Conservation (phyloP, 148 eudicot species). For the Polygonum aviculare region DNA sequence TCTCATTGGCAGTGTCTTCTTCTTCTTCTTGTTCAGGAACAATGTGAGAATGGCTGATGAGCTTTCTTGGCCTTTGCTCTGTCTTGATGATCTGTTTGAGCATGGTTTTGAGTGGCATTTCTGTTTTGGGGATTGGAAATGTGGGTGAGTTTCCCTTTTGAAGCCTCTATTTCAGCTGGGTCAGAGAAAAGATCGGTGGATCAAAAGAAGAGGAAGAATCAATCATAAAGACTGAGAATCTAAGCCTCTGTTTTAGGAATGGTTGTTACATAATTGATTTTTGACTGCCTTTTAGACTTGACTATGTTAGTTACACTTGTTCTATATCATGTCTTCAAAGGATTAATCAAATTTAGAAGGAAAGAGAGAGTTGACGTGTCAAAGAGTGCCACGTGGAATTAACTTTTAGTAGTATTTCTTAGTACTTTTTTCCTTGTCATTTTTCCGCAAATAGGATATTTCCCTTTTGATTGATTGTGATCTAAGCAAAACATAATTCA, state of each 20-base stretch:
- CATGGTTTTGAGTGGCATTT: constrained; percentile 27
- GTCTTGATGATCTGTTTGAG: constrained; percentile 17
- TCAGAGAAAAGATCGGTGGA: not conserved
- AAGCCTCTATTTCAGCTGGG: not conserved
- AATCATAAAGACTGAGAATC: not conserved
- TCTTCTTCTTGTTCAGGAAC: constrained; percentile 20
- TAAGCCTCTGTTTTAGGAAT: not conserved
- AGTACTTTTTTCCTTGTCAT: no score
- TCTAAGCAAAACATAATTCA: not conserved
- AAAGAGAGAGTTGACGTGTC: not conserved
- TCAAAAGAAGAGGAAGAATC: not conserved
- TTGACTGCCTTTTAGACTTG: not conserved
- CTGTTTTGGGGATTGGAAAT: not conserved
- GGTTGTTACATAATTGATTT: not conserved
- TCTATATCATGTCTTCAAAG: no score
- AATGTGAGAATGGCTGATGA: constrained; percentile 24
- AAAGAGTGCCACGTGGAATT: not conserved
- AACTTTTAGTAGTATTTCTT: not conserved
- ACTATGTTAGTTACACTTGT: no score
- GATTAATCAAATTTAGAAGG: not conserved
- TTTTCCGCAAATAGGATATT: not conserved
- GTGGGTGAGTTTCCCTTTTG: not conserved
- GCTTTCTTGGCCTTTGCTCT: constrained; percentile 16
- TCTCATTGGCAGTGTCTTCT: no score
- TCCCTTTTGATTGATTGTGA: not conserved